These are phyloP conservation scores for Leucocoprinus birnbaumii DNA, from an alignment of 768 basidiomycete genomes.

Conservation along the genomic window DNA sequence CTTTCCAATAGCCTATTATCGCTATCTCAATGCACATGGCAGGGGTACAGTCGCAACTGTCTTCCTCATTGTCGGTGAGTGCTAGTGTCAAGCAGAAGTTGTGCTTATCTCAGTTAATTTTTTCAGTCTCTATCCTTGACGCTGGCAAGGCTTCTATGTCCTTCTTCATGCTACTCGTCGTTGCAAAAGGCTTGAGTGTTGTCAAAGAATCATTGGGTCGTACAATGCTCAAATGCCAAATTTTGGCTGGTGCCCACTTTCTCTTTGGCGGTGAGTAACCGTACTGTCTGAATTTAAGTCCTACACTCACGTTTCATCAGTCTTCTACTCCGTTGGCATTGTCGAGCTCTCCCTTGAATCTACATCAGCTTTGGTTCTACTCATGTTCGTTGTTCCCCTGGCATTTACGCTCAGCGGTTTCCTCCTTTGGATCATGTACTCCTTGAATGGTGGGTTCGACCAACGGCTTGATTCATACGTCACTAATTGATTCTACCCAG, in stretches of 20 bases:
- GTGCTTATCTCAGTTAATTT: too few relatives aligned
- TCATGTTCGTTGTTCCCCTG: constrained; percentile 91
- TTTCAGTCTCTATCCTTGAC: constrained; percentile 95
- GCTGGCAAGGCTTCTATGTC: constrained; percentile 93
- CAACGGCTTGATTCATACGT: neutral
- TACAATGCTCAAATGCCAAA: constrained; percentile 81
- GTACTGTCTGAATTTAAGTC: neutral
- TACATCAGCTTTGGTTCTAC: constrained; percentile 77
- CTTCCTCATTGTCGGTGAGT: constrained; percentile 90
- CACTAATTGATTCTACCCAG: constrained; percentile 33
- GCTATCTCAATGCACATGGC: constrained; percentile 89
- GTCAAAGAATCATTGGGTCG: constrained; percentile 84
- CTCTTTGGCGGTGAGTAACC: constrained; percentile 83
- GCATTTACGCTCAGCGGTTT: constrained; percentile 96
- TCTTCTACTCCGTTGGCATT: constrained; percentile 92
- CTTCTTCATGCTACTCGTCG: constrained; percentile 93
- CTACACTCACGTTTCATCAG: constrained; percentile 31
- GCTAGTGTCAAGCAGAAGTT: too few relatives aligned
- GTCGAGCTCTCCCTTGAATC: constrained; percentile 91
- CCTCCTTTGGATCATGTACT: constrained; percentile 93
- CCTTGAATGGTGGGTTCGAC: constrained; percentile 66
- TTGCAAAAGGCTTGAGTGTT: constrained; percentile 89
- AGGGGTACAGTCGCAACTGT: constrained; percentile 70
- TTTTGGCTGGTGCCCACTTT: constrained; percentile 84
- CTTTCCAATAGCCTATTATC: constrained; percentile 70